Conservation (phyloP, 768 basidiomycete genomes). For the Tubosaeta brunneosetosa region DNA sequence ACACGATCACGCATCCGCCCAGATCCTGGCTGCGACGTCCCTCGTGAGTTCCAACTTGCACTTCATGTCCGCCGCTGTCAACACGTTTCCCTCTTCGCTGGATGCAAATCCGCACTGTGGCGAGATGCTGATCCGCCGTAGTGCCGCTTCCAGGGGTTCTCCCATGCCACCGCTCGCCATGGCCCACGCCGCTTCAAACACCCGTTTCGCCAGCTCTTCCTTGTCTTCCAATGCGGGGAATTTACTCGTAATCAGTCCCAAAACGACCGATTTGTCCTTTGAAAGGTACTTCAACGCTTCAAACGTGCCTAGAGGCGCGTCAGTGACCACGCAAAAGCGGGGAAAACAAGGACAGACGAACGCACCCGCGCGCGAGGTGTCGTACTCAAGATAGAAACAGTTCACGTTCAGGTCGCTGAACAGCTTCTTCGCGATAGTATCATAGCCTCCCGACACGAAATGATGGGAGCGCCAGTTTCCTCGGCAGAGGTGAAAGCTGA, state of each 20-base stretch:
- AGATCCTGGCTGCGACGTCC: slow-evolving; percentile 35
- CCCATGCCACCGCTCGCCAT: slow-evolving; percentile 35
- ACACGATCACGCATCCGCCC: slow-evolving; percentile 22
- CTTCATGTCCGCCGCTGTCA: slow-evolving; percentile 35
- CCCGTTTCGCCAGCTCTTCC: slow-evolving; percentile 35
- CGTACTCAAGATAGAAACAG: slow-evolving; percentile 45
- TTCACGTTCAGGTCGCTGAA: slow-evolving; percentile 44
- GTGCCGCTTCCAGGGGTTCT: slow-evolving; percentile 36
- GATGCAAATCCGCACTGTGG: slow-evolving; percentile 51
- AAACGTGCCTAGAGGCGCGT: slow-evolving; percentile 20
- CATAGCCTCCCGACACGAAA: slow-evolving; percentile 43
- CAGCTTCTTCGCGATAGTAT: slow-evolving; percentile 40
- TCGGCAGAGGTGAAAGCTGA: slow-evolving; percentile 43
- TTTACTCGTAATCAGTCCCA: slow-evolving; percentile 44
- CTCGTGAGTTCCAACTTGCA: slow-evolving; percentile 28
- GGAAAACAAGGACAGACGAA: neutral
- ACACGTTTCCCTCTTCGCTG: slow-evolving; percentile 41
- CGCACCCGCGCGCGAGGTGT: slow-evolving; percentile 43
- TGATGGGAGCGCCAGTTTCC: slow-evolving; percentile 33
- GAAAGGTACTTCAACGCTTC: slow-evolving; percentile 31
- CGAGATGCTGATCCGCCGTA: slow-evolving; percentile 38
- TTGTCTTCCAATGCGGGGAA: slow-evolving; percentile 41
- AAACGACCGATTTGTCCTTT: slow-evolving; percentile 36
- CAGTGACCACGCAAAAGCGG: neutral
- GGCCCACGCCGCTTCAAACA: slow-evolving; percentile 40